Evolutionary conservation across 2,329 filamentous ascomycete species (phyloP), one percentile per base, ranked within the genome.

Genomic region (Lachnellula cervina): DNA sequence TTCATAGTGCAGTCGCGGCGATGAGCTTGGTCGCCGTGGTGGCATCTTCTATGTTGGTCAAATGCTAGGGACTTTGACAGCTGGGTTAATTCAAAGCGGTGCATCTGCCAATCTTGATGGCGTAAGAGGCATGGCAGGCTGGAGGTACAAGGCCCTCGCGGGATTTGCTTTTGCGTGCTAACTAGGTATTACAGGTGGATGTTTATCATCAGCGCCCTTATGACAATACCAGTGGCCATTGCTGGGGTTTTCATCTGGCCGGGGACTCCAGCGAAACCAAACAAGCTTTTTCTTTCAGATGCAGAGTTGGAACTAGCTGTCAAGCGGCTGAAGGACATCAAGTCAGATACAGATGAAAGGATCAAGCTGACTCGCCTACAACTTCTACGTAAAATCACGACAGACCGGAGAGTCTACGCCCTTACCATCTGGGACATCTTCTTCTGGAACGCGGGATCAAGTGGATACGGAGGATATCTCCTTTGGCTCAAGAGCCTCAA

Each of bases 401-500:
- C 61, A 5, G 76, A 73, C 38, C 74, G 73, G 61, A 76, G 76
- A 16, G 75, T 83, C 49, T 84, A 77, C 72, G 69, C 74, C 0
- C 67, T 84, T 9, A 68, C 82, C 0, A 57, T 77, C 1, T 71
- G 80, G 32, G 76, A 81, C 47, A 72, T 80, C 5, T 71, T 84
- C 23, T 84, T 84, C 68, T 84, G 79, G 77, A 82, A 83, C 56
- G 73, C 74, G 5, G 68, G 74, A n/a, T 76, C 79, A 47, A 75
- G 74, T 1, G 72, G 66, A 6, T 70, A 74, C 1, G 80, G 78
- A 2, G 76, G 74, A 0, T 84, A 79, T 56, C 65, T 83, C 2
- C 71, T 85, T 0, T 84, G 81, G 81, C 69, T 84, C 47, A 83
- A 83, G 67, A 80, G 76, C 54, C 62, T 83, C 14, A 66, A 74